Percentiles rank a stretch among this genome's conserved stretches.
Evolutionary conservation across 2,329 filamentous ascomycete species (phyloP).

Genomic region (Lasiodiplodia theobromae): DNA sequence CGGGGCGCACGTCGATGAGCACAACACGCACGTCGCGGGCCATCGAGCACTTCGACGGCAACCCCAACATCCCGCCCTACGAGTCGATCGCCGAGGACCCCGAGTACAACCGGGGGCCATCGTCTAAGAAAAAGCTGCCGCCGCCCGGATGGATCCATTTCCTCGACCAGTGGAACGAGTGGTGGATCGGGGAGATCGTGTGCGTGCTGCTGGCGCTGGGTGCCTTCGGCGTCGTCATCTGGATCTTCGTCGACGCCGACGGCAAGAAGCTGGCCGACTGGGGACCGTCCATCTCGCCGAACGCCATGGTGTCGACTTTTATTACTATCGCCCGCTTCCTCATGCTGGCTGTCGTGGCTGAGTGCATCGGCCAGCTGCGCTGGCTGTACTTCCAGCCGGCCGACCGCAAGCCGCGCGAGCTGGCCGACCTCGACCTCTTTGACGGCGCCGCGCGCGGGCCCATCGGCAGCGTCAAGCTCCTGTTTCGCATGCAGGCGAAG

Average conservation of each 20-base stretch:
- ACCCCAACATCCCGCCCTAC: slow-evolving; percentile 24
- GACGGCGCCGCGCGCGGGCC: slow-evolving; percentile 40
- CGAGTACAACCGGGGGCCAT: slow-evolving; percentile 3
- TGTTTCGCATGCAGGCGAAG: neutral
- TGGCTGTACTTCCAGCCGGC: slow-evolving; percentile 42
- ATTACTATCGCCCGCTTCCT: slow-evolving; percentile 42
- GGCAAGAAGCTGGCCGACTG: slow-evolving; percentile 12
- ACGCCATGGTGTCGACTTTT: slow-evolving; percentile 45
- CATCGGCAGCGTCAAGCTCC: neutral
- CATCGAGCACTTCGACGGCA: slow-evolving; percentile 25
- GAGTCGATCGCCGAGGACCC: slow-evolving; percentile 25
- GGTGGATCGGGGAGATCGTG: slow-evolving; percentile 6
- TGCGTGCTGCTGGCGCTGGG: slow-evolving; percentile 5
- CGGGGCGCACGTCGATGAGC: slow-evolving; percentile 24
- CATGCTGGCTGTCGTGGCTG: slow-evolving; percentile 41
- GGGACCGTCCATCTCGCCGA: slow-evolving; percentile 31
- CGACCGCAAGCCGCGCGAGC: slow-evolving; percentile 24
- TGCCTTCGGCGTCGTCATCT: slow-evolving; percentile 12
- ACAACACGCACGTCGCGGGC: slow-evolving; percentile 18
- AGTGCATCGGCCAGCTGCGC: slow-evolving; percentile 47
- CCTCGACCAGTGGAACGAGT: slow-evolving; percentile 9
- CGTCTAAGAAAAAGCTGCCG: neutral
- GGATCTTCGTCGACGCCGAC: slow-evolving; percentile 2
- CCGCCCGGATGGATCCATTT: neutral
- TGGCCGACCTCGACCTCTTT: slow-evolving; percentile 40